phyloP scores from a whole-genome alignment of 2,329 filamentous ascomycete genomes.

The Epicoccum sorghinum region DNA sequence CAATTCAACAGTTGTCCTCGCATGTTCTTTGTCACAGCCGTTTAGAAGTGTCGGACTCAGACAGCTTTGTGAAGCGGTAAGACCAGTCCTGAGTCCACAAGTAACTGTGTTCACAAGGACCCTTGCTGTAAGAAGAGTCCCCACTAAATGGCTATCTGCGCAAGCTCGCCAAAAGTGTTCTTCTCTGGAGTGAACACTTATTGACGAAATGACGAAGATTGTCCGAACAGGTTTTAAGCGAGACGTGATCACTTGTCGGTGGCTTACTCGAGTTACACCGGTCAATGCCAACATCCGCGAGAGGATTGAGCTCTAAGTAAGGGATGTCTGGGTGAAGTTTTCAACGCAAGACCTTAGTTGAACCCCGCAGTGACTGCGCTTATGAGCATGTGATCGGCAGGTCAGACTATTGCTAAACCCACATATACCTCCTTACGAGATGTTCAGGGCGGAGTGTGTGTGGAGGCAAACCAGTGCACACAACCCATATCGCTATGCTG shows the following conservation, averaged over 20 bases:
- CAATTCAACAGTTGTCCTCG: neutral
- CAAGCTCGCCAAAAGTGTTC: neutral
- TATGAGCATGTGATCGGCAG: neutral
- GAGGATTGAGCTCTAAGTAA: slow-evolving; percentile 7
- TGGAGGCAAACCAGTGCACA: slow-evolving; percentile 1
- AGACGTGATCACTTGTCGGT: neutral
- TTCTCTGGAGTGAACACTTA: neutral
- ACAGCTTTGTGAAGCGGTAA: no score
- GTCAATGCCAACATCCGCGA: neutral
- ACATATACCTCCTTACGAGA: neutral
- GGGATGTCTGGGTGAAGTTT: neutral
- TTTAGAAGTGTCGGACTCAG: no score
- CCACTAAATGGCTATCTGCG: no score
- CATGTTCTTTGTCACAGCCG: no score
- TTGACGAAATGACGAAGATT: neutral
- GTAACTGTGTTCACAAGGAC: no score
- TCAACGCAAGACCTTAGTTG: neutral
- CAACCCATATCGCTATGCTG: neutral
- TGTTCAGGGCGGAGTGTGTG: neutral
- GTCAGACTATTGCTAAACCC: neutral
- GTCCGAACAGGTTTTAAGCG: neutral
- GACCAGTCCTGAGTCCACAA: no score
- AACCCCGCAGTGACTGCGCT: neutral
- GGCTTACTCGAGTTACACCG: neutral
- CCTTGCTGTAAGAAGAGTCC: no score